Percentiles rank a stretch among this genome's conserved stretches.
Conservation (phyloP, 345 rosid genomes). For the Eucalyptus decipiens region DNA sequence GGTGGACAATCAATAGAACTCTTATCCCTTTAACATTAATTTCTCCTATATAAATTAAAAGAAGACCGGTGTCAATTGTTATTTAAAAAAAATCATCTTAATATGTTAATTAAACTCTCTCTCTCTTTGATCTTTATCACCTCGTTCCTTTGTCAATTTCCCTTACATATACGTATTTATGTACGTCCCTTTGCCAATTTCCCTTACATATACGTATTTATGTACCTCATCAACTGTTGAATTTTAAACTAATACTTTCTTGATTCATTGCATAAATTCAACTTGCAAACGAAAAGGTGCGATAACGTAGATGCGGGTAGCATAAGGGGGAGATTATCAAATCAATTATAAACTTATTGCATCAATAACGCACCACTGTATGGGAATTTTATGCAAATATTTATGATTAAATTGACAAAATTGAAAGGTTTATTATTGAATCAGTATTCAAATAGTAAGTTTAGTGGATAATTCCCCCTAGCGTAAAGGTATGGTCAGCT, state of each 20-base stretch:
- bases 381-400: neutral
- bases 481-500: neutral
- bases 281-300: neutral
- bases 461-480: neutral
- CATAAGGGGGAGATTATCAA: neutral
- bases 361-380: too few species aligned
- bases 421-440: rapidly evolving
- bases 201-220: neutral
- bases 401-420: neutral
- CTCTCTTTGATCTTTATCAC: neutral
- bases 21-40: neutral
- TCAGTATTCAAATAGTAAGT: rapidly evolving
- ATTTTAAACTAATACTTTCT: neutral
- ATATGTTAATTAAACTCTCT: neutral
- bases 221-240: neutral
- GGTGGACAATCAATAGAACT: neutral
- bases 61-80: neutral
- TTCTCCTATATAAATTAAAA: neutral
- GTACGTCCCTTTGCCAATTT: neutral
- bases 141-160: neutral
- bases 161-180: neutral
- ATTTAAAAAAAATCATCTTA: neutral
- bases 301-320: rapidly evolving
- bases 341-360: neutral
- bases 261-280: neutral